phyloP scores from a whole-genome alignment of 1,284 basidiomycete genomes.

The Trichosporon ovoides region DNA sequence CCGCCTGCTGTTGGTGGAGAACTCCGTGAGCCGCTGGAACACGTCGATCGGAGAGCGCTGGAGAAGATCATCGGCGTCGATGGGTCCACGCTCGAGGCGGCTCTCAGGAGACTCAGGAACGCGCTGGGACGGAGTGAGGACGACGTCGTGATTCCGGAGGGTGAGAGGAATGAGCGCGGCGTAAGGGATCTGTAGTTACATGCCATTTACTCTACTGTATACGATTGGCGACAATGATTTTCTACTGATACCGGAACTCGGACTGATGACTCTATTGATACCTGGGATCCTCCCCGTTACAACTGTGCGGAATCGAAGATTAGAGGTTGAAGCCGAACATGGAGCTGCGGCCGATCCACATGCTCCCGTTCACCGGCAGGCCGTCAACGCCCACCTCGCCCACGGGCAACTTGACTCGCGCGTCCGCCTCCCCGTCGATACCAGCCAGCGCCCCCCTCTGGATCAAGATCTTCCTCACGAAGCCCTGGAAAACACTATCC shows the following conservation, averaged over 20 bases:
- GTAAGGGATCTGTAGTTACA: conserved; percentile 22
- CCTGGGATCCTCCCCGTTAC: neutral
- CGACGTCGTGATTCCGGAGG: conserved; percentile 5
- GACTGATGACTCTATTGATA: neutral
- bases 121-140: conserved; percentile 9
- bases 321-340: neutral
- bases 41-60: neutral
- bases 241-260: too few relatives aligned
- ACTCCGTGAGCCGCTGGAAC: conserved; percentile 1
- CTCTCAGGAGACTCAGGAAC: conserved; percentile 3
- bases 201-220: neutral
- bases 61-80: neutral
- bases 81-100: conserved; percentile 2
- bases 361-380: conserved; percentile 42
- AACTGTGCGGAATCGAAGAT: too few relatives aligned
- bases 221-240: neutral
- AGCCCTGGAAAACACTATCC: conserved; percentile 39
- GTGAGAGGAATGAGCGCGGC: conserved; percentile 19
- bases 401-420: conserved; percentile 30
- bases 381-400: conserved; percentile 26
- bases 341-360: conserved; percentile 27
- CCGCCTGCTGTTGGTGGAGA: neutral
- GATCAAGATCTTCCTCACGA: conserved; percentile 47
- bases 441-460: conserved; percentile 47
- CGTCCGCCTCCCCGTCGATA: conserved; percentile 39